Base-by-base conservation (phyloP, 139 green algal genomes). In the Chlorella sp. region DNA sequence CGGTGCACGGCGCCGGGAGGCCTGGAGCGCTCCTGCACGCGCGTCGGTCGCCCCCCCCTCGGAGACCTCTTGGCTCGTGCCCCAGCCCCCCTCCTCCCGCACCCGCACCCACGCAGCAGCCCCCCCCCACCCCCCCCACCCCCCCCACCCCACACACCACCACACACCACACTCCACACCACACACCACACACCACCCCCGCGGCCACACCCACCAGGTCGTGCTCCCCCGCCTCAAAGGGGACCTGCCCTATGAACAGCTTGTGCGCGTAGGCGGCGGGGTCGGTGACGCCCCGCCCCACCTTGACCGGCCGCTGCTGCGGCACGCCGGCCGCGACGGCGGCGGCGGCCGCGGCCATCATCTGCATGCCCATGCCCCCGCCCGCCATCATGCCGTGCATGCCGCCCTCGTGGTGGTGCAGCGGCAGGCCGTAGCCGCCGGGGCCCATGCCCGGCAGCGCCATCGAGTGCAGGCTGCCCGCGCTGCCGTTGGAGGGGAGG, bases 211-310 rank as follows among this genome's bases (percentile, higher is more conserved):
- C 55, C 55, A 62, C 25, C 36, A 6, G 31, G 12, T n/a, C 7
- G 9, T 33, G 25, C 7, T 15, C 3, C 1, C 62, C 5, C 71
- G 82, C 82, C 78, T 89, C 84, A 45, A 83, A 79, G 46, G 84
- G 84, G 1, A 89, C 72, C 77, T 89, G 84, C 7, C 84, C 84
- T 3, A 89, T 74, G 64, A 89, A 89, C 35, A 89, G 81, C 78
- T 89, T 89, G 71, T 83, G 78, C 50, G 74, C 61, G 46, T 83
- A 83, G 58, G 41, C 17, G 17, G 60, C 31, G 1, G 78, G 78
- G 67, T 83, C 78, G 31, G 31, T 45, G 23, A 83, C 78, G 40
- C 78, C 78, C 2, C 68, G 69, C 46, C 84, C 84, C 59, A 86
- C 40, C 53, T 87, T 83, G 43, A 77, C 50, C 23, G 61, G 38